Evolutionary conservation across 352 stramenopile genomes (phyloP).

Genomic region (Phytophthora cactorum): DNA sequence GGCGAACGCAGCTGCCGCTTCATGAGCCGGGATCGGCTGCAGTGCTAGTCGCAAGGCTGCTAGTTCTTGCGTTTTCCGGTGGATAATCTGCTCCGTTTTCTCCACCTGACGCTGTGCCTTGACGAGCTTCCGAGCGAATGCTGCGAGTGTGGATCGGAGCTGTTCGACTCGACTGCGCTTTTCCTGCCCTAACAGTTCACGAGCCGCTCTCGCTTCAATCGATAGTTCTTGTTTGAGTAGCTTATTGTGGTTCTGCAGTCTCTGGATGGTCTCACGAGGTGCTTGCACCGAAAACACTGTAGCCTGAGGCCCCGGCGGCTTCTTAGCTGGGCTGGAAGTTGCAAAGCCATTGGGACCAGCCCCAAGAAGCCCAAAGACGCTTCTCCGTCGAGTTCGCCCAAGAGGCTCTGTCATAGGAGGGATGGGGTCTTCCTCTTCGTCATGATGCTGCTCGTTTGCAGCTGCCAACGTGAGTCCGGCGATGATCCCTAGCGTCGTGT

Average conservation of each 20-base stretch:
- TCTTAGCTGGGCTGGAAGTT: constrained; percentile 40
- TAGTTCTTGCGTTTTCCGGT: constrained; percentile 56
- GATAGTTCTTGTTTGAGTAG: constrained; percentile 76
- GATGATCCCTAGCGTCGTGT: constrained; percentile 66
- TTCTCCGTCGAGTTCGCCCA: constrained; percentile 16
- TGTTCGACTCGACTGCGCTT: constrained; percentile 65
- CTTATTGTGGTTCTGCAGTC: constrained; percentile 78
- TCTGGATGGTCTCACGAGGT: constrained; percentile 73
- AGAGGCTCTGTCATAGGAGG: constrained; percentile 14
- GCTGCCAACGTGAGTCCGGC: constrained; percentile 55
- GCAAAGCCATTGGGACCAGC: constrained; percentile 12
- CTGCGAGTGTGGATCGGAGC: constrained; percentile 55
- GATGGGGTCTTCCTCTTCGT: constrained; percentile 38
- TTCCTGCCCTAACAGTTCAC: constrained; percentile 54
- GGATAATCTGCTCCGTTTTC: constrained; percentile 54
- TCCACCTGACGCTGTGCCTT: constrained; percentile 46
- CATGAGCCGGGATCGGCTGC: constrained; percentile 31
- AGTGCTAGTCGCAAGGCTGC: constrained; percentile 39
- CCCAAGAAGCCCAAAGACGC: constrained; percentile 15
- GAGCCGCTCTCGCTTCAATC: constrained; percentile 69
- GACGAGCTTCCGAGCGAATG: constrained; percentile 60
- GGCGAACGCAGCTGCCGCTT: constrained; percentile 16
- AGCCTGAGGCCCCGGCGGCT: constrained; percentile 8
- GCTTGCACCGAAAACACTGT: constrained; percentile 68
- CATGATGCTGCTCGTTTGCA: constrained; percentile 35